Evolutionary conservation across 1,284 basidiomycete genomes (phyloP).

Genomic region (Malassezia furfur): DNA sequence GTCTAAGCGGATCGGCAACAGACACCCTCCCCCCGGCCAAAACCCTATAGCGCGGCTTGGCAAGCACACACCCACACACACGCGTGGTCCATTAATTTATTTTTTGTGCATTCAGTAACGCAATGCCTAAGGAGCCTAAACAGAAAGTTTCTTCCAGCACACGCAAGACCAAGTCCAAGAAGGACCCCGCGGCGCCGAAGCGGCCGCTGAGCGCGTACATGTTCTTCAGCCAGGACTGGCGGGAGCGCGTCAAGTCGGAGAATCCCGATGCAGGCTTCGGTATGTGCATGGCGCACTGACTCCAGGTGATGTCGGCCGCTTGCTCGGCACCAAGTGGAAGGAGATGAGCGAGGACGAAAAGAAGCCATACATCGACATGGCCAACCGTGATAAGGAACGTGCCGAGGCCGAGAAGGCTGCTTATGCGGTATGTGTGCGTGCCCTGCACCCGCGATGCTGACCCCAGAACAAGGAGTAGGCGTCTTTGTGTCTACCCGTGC

Average conservation of each 20-base stretch:
- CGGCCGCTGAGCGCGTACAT: constrained; percentile 89
- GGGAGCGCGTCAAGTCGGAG: constrained; percentile 85
- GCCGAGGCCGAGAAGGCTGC: constrained; percentile 70
- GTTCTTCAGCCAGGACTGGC: constrained; percentile 95
- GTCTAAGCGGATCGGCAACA: not conserved
- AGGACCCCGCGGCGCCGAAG: constrained; percentile 71
- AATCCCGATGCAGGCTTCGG: constrained; percentile 90
- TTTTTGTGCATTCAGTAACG: not conserved
- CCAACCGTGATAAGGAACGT: constrained; percentile 71
- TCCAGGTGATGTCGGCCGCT: constrained; percentile 69
- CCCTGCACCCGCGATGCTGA: not conserved
- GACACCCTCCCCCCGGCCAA: not conserved
- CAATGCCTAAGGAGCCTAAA: constrained; percentile 40
- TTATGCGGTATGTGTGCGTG: constrained; percentile 52
- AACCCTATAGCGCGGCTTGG: not conserved
- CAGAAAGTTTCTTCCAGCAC: constrained; percentile 31
- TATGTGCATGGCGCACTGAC: constrained; percentile 34
- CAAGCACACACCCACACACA: not conserved
- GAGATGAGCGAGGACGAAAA: constrained; percentile 71
- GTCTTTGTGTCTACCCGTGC: not conserved
- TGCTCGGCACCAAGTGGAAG: constrained; percentile 83
- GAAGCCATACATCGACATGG: constrained; percentile 86
- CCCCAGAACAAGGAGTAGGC: constrained; percentile 12
- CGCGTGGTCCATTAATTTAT: not conserved
- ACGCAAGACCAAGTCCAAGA: constrained; percentile 44